These are phyloP conservation scores for Oryza coarctata DNA, from an alignment of 176 grass and related monocot genomes.

Conservation along the genomic window DNA sequence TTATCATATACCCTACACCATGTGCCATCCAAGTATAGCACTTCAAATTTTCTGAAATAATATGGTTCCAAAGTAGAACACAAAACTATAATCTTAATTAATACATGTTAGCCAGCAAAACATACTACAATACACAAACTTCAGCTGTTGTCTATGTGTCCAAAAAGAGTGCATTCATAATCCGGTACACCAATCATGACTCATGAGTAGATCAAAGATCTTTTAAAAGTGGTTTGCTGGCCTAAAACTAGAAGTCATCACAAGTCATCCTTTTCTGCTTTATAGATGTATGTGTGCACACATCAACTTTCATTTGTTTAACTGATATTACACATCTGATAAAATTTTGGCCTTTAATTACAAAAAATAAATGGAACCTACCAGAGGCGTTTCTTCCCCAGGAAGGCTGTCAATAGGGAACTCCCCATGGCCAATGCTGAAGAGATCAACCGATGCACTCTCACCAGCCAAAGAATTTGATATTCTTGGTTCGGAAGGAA, in stretches of 20 bases:
- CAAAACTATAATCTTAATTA: background rate
- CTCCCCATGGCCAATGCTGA: constrained; percentile 61
- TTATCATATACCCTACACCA: background rate
- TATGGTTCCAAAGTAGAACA: background rate
- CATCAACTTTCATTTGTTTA: background rate
- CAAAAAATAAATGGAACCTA: constrained; percentile 40
- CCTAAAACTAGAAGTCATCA: background rate
- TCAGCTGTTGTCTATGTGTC: background rate
- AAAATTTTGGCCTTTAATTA: constrained; percentile 20
- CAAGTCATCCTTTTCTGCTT: background rate
- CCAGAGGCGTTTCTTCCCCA: constrained; percentile 60
- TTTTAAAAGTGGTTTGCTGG: background rate
- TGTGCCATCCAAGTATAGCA: background rate
- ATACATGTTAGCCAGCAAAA: background rate
- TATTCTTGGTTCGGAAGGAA: constrained; percentile 62
- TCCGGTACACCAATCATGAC: background rate
- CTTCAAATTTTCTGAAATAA: constrained; percentile 21
- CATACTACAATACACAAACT: background rate
- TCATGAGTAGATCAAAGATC: constrained; percentile 2
- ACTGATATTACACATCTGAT: background rate
- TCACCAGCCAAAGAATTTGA: constrained; percentile 75
- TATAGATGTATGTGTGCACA: background rate
- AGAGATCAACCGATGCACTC: constrained; percentile 63
- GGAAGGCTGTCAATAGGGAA: constrained; percentile 59
- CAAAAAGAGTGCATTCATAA: background rate